Evolutionary conservation across 257 asterid genomes (phyloP), one percentile per base, ranked within the genome.

Genomic region (Cordia subcordata): DNA sequence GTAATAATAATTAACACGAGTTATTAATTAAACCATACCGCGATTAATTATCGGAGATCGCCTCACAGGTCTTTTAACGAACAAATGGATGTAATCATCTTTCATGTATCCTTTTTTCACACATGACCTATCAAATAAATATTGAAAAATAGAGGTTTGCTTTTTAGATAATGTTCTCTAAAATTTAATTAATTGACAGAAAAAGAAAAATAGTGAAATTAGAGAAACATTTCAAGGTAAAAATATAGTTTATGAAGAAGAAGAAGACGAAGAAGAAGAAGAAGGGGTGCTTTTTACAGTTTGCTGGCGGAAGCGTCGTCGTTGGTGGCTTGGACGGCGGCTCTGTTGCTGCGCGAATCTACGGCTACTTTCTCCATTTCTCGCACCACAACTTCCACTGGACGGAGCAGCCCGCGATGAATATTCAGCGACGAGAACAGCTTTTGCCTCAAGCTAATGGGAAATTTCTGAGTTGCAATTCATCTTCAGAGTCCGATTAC

Each of bases 231-330:
- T 42, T n/a, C n/a, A 42, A 42, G 47, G 8, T 42, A 2, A 42
- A 42, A 42, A 42, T 42, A 42, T 42, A 8, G 10, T 2, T 42
- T 42, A 2, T 8, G 14, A 42, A 14, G 10, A 42, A 42, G 10
- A 14, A 42, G 10, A 42, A 10, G 4, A 42, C 8, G 47, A 42
- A 62, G 59, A 63, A 13, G 10, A 32, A 44, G 20, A 63, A 20
- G 38, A 44, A 23, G 11, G 15, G 49, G 61, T 32, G n/a, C 18
- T 17, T 13, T 68, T 17, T 80, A 90, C 98, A 88, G 84, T 72
- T 91, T 88, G 79, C 96, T 91, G 40, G 96, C 98, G 40, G 98
- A 85, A 64, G 98, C 98, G 66, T 91, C 98, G 76, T 85, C 95
- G 79, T 91, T 88, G 67, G 95, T 91, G 74, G 98, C 98, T 71